Conservation (phyloP, 768 basidiomycete genomes). For the Calocybe cyanea region DNA sequence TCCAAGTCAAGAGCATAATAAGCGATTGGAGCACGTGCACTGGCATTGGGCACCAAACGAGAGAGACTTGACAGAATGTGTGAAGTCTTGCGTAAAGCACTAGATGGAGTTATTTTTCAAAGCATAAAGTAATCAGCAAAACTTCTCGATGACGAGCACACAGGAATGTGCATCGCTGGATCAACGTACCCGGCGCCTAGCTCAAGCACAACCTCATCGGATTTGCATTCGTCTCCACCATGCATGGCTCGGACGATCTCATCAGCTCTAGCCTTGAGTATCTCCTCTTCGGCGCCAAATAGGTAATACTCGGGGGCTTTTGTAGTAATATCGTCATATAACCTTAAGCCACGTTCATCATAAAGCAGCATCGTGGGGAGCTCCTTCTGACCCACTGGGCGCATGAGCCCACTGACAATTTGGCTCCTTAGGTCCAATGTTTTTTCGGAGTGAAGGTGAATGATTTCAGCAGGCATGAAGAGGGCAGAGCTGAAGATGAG, state of each 20-base stretch:
- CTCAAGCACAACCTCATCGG: slow-evolving; percentile 70
- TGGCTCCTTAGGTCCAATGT: slow-evolving; percentile 38
- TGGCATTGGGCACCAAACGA: slow-evolving; percentile 36
- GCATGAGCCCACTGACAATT: slow-evolving; percentile 53
- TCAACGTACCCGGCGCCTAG: slow-evolving; percentile 86
- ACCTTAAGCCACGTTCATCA: slow-evolving; percentile 76
- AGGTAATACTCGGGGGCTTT: slow-evolving; percentile 83
- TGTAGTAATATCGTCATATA: slow-evolving; percentile 86
- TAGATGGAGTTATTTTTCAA: slow-evolving; percentile 24
- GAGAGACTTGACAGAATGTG: slow-evolving; percentile 75
- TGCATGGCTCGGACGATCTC: slow-evolving; percentile 80
- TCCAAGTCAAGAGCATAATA: slow-evolving; percentile 96
- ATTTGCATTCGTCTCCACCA: slow-evolving; percentile 28
- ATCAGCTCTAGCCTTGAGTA: slow-evolving; percentile 66
- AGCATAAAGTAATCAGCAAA: background rate
- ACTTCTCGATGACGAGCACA: background rate
- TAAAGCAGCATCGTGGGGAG: slow-evolving; percentile 86
- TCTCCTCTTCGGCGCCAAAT: slow-evolving; percentile 83
- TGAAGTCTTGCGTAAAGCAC: slow-evolving; percentile 86
- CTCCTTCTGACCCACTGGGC: slow-evolving; percentile 50
- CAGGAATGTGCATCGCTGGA: background rate
- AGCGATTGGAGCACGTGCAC: slow-evolving; percentile 49
- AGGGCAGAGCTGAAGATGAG: background rate
- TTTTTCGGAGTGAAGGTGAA: slow-evolving; percentile 42
- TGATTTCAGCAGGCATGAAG: slow-evolving; percentile 43